phyloP scores from a whole-genome alignment of 306 rosid species.

The Vicia villosa region DNA sequence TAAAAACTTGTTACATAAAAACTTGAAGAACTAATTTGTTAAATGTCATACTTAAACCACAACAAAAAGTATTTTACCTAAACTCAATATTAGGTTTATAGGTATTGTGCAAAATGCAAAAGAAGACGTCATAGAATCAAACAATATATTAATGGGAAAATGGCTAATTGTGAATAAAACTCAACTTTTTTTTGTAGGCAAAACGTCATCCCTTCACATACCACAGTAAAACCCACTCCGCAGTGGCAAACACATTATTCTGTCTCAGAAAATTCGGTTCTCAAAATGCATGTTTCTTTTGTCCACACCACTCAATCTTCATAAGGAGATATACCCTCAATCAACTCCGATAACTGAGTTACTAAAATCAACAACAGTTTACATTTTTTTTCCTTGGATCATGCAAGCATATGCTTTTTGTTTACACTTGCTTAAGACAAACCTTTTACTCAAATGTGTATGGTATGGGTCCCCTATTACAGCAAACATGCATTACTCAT shows the following conservation, averaged over 20 bases:
- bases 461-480: constrained; percentile 19
- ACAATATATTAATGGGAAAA: too few species aligned
- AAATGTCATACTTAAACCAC: too few species aligned
- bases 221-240: neutral
- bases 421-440: constrained; percentile 47
- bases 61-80: too few species aligned
- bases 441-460: constrained; percentile 59
- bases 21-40: too few species aligned
- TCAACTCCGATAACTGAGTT: neutral
- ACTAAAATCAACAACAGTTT: neutral
- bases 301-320: constrained; percentile 46
- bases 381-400: constrained; percentile 23
- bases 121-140: too few species aligned
- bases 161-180: too few species aligned
- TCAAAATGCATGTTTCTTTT: constrained; percentile 40
- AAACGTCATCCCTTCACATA: neutral
- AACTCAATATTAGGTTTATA: too few species aligned
- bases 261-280: constrained; percentile 42
- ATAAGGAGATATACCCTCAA: constrained; percentile 25
- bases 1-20: too few species aligned
- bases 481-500: constrained; percentile 5
- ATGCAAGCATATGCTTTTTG: constrained; percentile 36
- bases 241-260: constrained; percentile 57
- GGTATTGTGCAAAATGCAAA: too few species aligned
- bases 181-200: too few species aligned